Evolutionary conservation across 306 rosid species (phyloP).

Genomic region (Crataegus laevigata): DNA sequence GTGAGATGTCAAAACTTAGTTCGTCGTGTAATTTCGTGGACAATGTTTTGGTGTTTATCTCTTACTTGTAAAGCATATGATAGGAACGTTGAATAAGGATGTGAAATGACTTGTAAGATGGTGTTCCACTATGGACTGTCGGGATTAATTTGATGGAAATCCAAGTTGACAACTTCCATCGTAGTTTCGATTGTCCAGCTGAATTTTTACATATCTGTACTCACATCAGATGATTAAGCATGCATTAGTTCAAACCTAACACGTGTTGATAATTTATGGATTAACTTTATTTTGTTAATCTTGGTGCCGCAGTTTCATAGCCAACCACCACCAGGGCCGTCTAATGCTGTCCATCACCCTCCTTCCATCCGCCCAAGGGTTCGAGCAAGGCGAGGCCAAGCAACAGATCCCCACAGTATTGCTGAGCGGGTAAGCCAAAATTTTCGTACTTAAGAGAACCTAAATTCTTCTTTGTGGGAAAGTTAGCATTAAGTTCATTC

Average conservation of each 20-base stretch:
- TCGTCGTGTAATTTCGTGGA: neutral
- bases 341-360: constrained; percentile 39
- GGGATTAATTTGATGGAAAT: neutral
- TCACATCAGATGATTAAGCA: neutral
- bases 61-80: neutral
- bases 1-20: neutral
- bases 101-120: constrained; percentile 5
- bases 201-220: neutral
- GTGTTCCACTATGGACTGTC: constrained; percentile 10
- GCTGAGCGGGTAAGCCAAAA: constrained; percentile 68
- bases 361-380: constrained; percentile 77
- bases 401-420: constrained; percentile 97
- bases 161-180: neutral
- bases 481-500: neutral
- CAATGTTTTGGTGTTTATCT: constrained; percentile 1
- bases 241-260: neutral
- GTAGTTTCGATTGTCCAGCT: neutral
- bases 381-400: constrained; percentile 97
- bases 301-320: constrained; percentile 45
- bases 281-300: constrained; percentile 7
- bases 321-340: constrained; percentile 35
- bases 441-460: neutral
- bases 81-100: constrained; percentile 4
- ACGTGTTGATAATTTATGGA: neutral
- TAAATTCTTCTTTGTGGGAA: neutral